phyloP scores from a whole-genome alignment of 2,329 filamentous ascomycete genomes.

The Ophiostoma quercus region DNA sequence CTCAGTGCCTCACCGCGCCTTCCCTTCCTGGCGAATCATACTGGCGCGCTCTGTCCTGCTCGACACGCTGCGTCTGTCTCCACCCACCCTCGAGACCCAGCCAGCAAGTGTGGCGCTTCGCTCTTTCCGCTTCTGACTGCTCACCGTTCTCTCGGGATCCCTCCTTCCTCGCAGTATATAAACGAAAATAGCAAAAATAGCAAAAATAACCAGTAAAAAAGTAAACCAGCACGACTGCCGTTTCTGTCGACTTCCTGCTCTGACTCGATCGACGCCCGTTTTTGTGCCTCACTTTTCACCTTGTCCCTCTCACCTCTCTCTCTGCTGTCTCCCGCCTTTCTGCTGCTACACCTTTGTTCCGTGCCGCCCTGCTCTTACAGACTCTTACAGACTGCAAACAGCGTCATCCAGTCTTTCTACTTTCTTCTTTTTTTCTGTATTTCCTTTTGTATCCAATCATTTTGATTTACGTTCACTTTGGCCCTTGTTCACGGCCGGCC shows the following conservation, averaged over 20 bases:
- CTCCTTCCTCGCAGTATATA: not conserved
- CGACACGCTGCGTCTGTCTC: not conserved
- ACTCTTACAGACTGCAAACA: not conserved
- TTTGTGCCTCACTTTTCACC: constrained; percentile 1
- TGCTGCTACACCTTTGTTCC: not conserved
- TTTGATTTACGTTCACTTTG: not conserved
- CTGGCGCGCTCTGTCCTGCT: not conserved
- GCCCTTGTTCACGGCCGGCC: not conserved
- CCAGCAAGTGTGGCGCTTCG: constrained; percentile 6
- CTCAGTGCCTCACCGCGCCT: not conserved
- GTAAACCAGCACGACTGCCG: not conserved
- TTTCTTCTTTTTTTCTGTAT: not conserved
- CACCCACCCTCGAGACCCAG: not conserved
- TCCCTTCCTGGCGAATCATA: not conserved
- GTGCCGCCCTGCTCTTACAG: not conserved
- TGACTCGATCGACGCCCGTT: not conserved
- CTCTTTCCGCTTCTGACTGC: constrained; percentile 2
- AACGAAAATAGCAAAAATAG: not conserved
- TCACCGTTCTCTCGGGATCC: constrained; percentile 10
- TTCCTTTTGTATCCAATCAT: not conserved
- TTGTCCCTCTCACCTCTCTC: not conserved
- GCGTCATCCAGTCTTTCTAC: not conserved
- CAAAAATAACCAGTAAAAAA: not conserved
- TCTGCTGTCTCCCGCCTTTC: not conserved
- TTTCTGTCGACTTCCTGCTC: not conserved